Base-by-base conservation (phyloP, 2,329 filamentous ascomycete genomes). In the Cercospora zeina region DNA sequence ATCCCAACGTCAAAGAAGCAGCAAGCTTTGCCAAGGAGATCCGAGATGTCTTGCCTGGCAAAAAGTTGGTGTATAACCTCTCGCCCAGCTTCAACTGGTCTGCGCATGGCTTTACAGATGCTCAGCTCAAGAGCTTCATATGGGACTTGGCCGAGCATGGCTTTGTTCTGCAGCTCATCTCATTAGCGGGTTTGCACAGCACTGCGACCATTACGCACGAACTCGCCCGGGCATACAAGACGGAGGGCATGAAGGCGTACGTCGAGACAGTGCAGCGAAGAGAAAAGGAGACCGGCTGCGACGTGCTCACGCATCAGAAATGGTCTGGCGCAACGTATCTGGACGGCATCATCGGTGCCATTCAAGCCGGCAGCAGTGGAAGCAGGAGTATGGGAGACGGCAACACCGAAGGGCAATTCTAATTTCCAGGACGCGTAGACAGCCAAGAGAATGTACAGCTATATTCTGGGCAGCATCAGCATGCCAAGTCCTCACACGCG, bases 21-120 rank as follows among this genome's bases (percentile, higher is more conserved):
- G 81, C 84, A 3, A 81, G 83, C 55, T 91, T 99, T 56, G 90
- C 90, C 11, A 83, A 84, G 10, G 85, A 91, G 50, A 95, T 99
- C 64, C 86, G 89, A 59, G 77, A 80, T 0, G 80, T 78, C 3
- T 81, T 85, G 70, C 91, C 92, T 0, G 87, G 85, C 64, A 97
- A 97, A 83, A 89, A 90, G 36, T 84, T 99, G 24, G 93, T 97
- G 0, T 99, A 99, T 80, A 99, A 99, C 79, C 84, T 99, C 1
- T 93, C 89, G 4, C 95, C 95, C 0, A 96, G 91, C 8, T 99
- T 99, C 84, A 97, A 99, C 82, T 99, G 95, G 95, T 95, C 96
- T 86, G 87, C 87, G 10, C 93, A 97, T 74, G 95, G 93, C 31
- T 99, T 97, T 78, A 88, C 85, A 2, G 87, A 92, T 66, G 87